phyloP scores from a whole-genome alignment of 2,329 filamentous ascomycete species.

The Penicillium brevicompactum region DNA sequence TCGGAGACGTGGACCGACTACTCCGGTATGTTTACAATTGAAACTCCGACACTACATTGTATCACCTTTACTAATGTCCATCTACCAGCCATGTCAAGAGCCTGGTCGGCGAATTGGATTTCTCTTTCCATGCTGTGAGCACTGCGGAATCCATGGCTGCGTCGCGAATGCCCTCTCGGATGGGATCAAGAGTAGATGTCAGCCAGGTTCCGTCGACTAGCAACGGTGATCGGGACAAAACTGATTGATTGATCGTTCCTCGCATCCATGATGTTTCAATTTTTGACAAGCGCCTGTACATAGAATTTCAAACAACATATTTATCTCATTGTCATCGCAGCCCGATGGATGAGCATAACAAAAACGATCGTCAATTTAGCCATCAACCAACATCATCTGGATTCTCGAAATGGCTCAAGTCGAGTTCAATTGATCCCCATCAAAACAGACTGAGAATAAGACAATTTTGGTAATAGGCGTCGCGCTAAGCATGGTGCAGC shows the following conservation, averaged over 20 bases:
- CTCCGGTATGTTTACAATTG: slow-evolving; percentile 46
- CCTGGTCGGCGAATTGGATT: slow-evolving; percentile 75
- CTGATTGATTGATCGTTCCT: slow-evolving; percentile 21
- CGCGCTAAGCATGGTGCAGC: slow-evolving; percentile 47
- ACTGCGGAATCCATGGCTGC: slow-evolving; percentile 30
- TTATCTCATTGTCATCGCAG: not conserved
- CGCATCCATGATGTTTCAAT: not conserved
- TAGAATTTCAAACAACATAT: not conserved
- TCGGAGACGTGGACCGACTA: slow-evolving; percentile 67
- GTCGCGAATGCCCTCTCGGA: slow-evolving; percentile 23
- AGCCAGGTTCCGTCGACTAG: slow-evolving; percentile 25
- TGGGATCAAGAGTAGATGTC: slow-evolving; percentile 24
- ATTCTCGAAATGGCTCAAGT: not conserved
- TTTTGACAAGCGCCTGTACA: not conserved
- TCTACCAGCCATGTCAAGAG: slow-evolving; percentile 57
- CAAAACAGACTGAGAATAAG: slow-evolving; percentile 23
- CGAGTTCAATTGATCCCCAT: not conserved
- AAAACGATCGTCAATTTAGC: not conserved
- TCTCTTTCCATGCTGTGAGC: slow-evolving; percentile 63
- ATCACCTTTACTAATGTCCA: slow-evolving; percentile 6
- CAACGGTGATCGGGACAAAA: slow-evolving; percentile 29
- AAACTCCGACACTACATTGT: not conserved
- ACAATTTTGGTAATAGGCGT: slow-evolving; percentile 46
- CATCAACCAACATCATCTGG: not conserved
- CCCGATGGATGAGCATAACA: not conserved